A percentile compares a stretch with the other conserved stretches of the same genome.
Conservation (phyloP, 2,329 filamentous ascomycete genomes). For the Plenodomus lindquistii region DNA sequence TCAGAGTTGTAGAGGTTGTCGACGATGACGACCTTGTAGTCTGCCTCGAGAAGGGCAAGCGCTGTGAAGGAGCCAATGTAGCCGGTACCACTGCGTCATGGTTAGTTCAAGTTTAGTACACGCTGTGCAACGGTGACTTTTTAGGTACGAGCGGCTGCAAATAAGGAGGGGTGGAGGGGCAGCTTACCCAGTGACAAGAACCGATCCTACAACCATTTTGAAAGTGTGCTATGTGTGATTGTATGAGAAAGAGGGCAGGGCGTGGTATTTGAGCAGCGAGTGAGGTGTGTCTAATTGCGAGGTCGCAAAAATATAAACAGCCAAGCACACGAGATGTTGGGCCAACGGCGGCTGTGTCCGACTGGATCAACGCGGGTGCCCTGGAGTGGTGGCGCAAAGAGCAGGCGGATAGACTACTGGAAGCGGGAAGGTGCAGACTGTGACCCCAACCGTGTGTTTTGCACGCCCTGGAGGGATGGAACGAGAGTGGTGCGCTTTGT, state of each 20-base stretch:
- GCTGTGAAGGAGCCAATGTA: constrained; percentile 99
- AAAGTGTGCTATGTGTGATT: constrained; percentile 1
- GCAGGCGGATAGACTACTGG: constrained; percentile 22
- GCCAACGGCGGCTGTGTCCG: constrained; percentile 13
- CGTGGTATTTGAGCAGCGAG: constrained; percentile 2
- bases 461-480: not conserved
- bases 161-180: constrained; percentile 31
- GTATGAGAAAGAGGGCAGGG: not conserved
- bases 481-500: not conserved
- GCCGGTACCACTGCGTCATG: constrained; percentile 76
- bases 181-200: constrained; percentile 85
- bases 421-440: constrained; percentile 12
- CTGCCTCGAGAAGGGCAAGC: constrained; percentile 87
- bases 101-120: constrained; percentile 5
- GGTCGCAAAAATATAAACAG: constrained; percentile 23
- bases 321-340: constrained; percentile 16
- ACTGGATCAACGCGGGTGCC: constrained; percentile 3
- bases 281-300: constrained; percentile 8
- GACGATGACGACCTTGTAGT: constrained; percentile 94
- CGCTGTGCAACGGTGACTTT: constrained; percentile 1
- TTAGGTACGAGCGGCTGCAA: not conserved
- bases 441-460: not conserved
- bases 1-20: constrained; percentile 98
- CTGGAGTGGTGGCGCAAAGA: constrained; percentile 6
- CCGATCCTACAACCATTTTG: constrained; percentile 79